A percentile compares a stretch with the other conserved stretches of the same genome.
Evolutionary conservation across 495 filamentous ascomycete species (phyloP).

Genomic region (Podospora didyma): DNA sequence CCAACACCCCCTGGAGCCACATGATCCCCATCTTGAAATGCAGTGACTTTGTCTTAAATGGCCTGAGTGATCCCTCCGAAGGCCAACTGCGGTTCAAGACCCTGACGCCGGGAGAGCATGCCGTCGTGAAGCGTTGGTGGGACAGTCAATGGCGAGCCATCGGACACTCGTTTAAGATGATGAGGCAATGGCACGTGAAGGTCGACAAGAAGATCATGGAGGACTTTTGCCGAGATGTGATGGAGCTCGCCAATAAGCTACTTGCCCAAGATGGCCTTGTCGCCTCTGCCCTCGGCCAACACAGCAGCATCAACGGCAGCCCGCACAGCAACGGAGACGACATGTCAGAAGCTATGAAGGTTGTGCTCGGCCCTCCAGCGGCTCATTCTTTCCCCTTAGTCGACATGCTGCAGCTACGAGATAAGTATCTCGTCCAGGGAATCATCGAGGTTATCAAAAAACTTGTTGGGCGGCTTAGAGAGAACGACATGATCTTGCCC

Average conservation of each 20-base stretch:
- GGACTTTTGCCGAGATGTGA: constrained; percentile 88
- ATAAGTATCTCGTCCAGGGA: constrained; percentile 73
- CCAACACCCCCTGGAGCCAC: constrained; percentile 55
- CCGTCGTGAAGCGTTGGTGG: constrained; percentile 73
- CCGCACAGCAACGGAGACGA: constrained; percentile 40
- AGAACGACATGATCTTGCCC: constrained; percentile 64
- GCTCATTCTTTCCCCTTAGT: constrained; percentile 62
- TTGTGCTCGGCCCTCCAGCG: constrained; percentile 58
- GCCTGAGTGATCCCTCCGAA: constrained; percentile 75
- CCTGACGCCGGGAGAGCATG: constrained; percentile 55
- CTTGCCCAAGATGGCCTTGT: constrained; percentile 80
- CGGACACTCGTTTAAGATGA: constrained; percentile 75
- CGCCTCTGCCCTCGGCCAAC: constrained; percentile 55
- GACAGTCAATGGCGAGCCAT: constrained; percentile 72
- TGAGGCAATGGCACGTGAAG: constrained; percentile 71
- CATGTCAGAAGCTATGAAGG: constrained; percentile 43
- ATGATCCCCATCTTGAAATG: constrained; percentile 68
- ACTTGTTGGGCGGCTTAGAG: constrained; percentile 66
- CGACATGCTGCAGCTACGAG: constrained; percentile 79
- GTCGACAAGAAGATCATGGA: constrained; percentile 71
- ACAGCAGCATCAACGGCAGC: constrained; percentile 36
- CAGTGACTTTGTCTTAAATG: constrained; percentile 69
- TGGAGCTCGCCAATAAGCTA: constrained; percentile 83
- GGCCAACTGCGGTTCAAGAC: constrained; percentile 71
- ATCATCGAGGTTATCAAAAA: constrained; percentile 63